Evolutionary conservation across 768 basidiomycete genomes (phyloP).

Genomic region (Kwoniella botswanensis): DNA sequence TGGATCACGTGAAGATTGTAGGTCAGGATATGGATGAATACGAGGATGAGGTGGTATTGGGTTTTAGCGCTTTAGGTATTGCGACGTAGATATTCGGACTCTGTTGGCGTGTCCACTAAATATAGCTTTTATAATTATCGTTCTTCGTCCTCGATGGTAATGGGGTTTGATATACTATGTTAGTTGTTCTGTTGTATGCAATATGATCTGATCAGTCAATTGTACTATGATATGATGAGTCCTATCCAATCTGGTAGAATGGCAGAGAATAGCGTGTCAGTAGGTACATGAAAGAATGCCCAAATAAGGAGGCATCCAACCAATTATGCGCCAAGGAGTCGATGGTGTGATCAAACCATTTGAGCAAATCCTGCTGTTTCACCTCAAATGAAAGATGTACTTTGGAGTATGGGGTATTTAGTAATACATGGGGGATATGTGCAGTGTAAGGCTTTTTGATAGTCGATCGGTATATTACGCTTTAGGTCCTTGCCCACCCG

Average conservation of each 20-base stretch:
- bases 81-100: constrained; percentile 1
- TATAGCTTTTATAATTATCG: constrained; percentile 16
- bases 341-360: no score
- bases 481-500: constrained; percentile 70
- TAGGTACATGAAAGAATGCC: no score
- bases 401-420: background rate
- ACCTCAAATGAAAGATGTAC: no score
- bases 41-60: constrained; percentile 20
- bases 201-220: no score
- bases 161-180: background rate
- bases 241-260: no score
- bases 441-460: background rate
- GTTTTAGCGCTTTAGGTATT: constrained; percentile 13
- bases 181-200: constrained; percentile 4
- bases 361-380: background rate
- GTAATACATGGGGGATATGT: constrained; percentile 10
- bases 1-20: constrained; percentile 25
- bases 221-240: no score
- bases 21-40: constrained; percentile 23
- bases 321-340: no score
- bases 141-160: background rate
- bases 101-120: background rate
- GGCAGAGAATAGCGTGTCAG: no score
- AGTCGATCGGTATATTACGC: constrained; percentile 6
- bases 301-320: no score